Evolutionary conservation across 2,329 filamentous ascomycete genomes (phyloP).

Genomic region (Fusarium domesticum): DNA sequence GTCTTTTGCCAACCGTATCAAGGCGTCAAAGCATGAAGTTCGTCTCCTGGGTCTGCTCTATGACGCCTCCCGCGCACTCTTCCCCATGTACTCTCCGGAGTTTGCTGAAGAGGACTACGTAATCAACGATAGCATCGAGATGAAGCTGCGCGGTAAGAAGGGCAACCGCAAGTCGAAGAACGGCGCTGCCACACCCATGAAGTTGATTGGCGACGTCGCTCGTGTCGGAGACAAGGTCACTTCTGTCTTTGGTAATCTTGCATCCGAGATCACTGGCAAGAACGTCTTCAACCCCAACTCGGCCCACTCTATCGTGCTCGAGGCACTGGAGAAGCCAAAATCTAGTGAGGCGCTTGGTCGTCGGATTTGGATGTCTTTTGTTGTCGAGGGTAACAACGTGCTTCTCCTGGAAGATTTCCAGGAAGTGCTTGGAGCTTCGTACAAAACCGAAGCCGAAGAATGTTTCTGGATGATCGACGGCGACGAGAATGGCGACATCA

Average conservation of each 20-base stretch:
- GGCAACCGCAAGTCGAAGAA: constrained; percentile 43
- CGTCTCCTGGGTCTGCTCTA: constrained; percentile 80
- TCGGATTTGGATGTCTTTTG: constrained; percentile 97
- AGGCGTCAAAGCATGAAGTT: constrained; percentile 84
- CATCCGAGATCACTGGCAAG: constrained; percentile 92
- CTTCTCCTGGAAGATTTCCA: constrained; percentile 77
- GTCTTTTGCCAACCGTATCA: constrained; percentile 79
- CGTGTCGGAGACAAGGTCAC: constrained; percentile 91
- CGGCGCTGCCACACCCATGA: constrained; percentile 73
- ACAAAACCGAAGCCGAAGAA: constrained; percentile 77
- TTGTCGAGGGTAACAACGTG: constrained; percentile 80
- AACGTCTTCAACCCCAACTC: constrained; percentile 92
- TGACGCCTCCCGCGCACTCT: constrained; percentile 82
- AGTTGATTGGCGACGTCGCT: constrained; percentile 72
- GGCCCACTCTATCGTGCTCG: constrained; percentile 82
- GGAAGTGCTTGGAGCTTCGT: constrained; percentile 78
- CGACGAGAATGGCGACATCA: constrained; percentile 91
- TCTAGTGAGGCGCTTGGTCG: constrained; percentile 90
- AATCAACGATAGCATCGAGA: constrained; percentile 80
- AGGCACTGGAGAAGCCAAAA: constrained; percentile 79
- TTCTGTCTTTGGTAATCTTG: constrained; percentile 87
- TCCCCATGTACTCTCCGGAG: constrained; percentile 88
- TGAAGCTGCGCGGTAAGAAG: constrained; percentile 59
- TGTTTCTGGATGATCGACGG: constrained; percentile 77
- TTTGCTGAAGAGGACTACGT: constrained; percentile 89